phyloP scores from a whole-genome alignment of 306 rosid genomes.

The Myrica gale region DNA sequence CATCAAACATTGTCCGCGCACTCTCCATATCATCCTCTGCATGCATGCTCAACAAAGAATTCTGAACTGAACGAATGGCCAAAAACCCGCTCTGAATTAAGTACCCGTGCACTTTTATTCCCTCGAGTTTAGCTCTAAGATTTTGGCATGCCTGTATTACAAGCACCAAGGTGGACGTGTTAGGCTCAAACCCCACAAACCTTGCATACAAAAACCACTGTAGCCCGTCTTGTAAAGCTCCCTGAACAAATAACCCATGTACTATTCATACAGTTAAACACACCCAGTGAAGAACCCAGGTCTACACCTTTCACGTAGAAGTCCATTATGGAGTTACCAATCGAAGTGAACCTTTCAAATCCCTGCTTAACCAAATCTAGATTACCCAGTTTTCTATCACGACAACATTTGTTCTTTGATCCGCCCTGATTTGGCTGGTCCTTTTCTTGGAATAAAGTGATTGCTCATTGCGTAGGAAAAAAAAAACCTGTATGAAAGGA shows the following conservation, averaged over 20 bases:
- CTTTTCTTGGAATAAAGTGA: no score
- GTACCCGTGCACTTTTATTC: conserved; percentile 36
- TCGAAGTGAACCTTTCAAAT: conserved; percentile 36
- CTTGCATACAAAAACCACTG: conserved; percentile 38
- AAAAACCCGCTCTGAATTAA: conserved; percentile 27
- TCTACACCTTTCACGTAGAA: conserved; percentile 41
- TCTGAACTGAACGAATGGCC: conserved; percentile 31
- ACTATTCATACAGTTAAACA: conserved; percentile 35
- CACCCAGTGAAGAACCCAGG: conserved; percentile 30
- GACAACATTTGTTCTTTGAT: no score
- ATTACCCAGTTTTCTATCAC: no score
- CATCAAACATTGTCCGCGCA: conserved; percentile 44
- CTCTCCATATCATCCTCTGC: conserved; percentile 27
- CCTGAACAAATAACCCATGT: conserved; percentile 35
- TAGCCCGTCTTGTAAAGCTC: conserved; percentile 30
- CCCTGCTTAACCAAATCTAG: conserved; percentile 45
- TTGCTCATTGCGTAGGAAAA: no score
- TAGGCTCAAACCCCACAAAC: conserved; percentile 37
- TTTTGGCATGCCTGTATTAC: conserved; percentile 41
- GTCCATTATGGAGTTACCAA: conserved; percentile 40
- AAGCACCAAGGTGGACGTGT: conserved; percentile 45
- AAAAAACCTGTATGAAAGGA: conserved; percentile 36
- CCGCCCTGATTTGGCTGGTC: no score
- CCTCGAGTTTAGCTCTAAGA: conserved; percentile 20
- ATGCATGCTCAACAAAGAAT: conserved; percentile 36